A percentile compares a stretch with the other conserved stretches of the same genome.
These are phyloP conservation scores for Carex cristatella DNA, from an alignment of 176 grass and related monocot species.

Conservation along the genomic window DNA sequence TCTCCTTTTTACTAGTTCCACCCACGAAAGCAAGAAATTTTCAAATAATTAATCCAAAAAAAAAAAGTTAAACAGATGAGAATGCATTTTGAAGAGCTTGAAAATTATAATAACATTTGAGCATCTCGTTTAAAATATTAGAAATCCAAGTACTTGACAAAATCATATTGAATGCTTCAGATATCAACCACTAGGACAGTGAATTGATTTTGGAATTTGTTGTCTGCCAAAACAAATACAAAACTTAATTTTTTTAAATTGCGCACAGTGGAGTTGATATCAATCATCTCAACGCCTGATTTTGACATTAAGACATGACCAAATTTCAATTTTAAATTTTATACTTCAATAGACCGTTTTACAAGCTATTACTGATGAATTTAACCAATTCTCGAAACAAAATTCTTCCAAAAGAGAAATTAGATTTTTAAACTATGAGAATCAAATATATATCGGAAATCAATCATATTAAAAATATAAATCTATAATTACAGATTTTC, in stretches of 20 bases:
- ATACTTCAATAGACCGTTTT: too few species aligned
- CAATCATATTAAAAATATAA: too few species aligned
- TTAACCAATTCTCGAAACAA: too few species aligned
- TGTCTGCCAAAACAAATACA: slow-evolving; percentile 13
- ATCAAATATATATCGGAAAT: too few species aligned
- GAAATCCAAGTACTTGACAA: not conserved
- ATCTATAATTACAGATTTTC: too few species aligned
- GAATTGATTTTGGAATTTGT: not conserved
- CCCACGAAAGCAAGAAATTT: not conserved
- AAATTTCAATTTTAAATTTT: too few species aligned
- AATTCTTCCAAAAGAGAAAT: too few species aligned
- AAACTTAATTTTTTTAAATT: not conserved
- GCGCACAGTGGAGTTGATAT: slow-evolving; percentile 5
- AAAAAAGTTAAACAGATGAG: too few species aligned
- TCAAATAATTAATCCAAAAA: not conserved
- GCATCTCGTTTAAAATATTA: not conserved
- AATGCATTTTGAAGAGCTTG: too few species aligned
- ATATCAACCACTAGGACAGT: not conserved
- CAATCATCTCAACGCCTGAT: not conserved
- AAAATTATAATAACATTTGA: not conserved
- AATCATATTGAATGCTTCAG: not conserved
- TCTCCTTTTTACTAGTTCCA: not conserved
- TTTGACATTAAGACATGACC: too few species aligned
- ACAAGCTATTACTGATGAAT: too few species aligned
- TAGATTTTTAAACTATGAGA: too few species aligned